phyloP scores from a whole-genome alignment of 2,329 filamentous ascomycete species.

The Myriosclerotinia curreyana region DNA sequence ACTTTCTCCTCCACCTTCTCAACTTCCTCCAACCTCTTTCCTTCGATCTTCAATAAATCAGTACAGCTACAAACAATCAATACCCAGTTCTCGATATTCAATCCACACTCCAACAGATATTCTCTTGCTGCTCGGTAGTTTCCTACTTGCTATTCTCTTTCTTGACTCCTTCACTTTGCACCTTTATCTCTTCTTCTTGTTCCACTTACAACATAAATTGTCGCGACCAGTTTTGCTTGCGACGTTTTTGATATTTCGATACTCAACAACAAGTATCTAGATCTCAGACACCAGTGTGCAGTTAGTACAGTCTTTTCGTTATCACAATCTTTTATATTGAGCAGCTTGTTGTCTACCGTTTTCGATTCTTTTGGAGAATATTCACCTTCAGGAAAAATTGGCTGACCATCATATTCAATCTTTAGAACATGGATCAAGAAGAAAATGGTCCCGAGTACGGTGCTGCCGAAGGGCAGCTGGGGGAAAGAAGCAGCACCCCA shows the following conservation, averaged over 20 bases:
- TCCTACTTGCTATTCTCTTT: background rate
- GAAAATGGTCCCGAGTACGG: background rate
- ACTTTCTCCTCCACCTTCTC: background rate
- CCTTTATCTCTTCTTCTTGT: background rate
- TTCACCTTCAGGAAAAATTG: constrained; percentile 11
- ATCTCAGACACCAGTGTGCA: background rate
- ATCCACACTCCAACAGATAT: constrained; percentile 2
- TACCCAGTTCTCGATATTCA: background rate
- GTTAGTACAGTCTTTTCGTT: background rate
- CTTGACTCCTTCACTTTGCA: background rate
- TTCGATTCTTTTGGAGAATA: background rate
- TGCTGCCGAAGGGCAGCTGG: background rate
- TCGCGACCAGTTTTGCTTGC: background rate
- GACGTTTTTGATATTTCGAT: background rate
- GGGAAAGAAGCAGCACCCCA: background rate
- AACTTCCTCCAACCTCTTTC: background rate
- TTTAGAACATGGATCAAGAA: constrained; percentile 5
- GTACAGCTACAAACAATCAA: background rate
- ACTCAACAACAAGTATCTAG: background rate
- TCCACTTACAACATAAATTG: too few species aligned
- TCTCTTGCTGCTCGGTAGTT: constrained; percentile 3
- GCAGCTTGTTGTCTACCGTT: background rate
- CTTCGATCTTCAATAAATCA: constrained; percentile 12
- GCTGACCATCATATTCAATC: background rate
- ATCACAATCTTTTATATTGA: background rate